Evolutionary conservation across 768 basidiomycete species (phyloP), one percentile per base, ranked within the genome.

Genomic region (Mycena sanguinolenta): DNA sequence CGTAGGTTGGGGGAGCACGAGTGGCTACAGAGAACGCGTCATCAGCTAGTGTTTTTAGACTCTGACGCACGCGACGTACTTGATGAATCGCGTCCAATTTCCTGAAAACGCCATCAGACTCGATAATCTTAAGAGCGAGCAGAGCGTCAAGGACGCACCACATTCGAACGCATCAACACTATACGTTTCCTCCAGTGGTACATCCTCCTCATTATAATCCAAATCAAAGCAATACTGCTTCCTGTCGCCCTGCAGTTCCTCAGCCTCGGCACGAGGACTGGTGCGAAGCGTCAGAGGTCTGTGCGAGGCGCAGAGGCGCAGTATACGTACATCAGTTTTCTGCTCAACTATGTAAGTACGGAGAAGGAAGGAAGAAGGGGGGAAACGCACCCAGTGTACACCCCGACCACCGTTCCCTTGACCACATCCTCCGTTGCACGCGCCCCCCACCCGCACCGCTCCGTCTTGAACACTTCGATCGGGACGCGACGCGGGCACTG

Each of bases 21-120:
- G 57, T 79, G 78, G 44, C 77, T 78, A 23, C 13, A 28, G 30
- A 19, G 32, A 21, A 23, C 6, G n/a, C 19, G 19, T 21, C 21
- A 10, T 30, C 44, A 39, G 58, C 42, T 21, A 65, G 32, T 16
- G 21, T 17, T 6, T n/a, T 8, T n/a, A 46, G 16, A n/a, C n/a
- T n/a, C n/a, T n/a, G 44, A 46, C 6, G 16, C 32, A 34, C 32
- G 13, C 44, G 17, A 63, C 69, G 23, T 57, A 78, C 77, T 77
- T 79, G 50, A 77, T 67, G 63, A 79, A 79, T 2, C 77, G 69
- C 2, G 78, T 77, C 78, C 78, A 79, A 34, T 79, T 79, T 10
- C 78, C 77, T 74, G 42, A 67, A 19, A 32, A 34, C 34, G 36
- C 12, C 4, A 34, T 34, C 19, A 28, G 19, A 10, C 17, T 54